A percentile compares a stretch with the other conserved stretches of the same genome.
These are phyloP conservation scores for Discostella pseudostelligera DNA, from an alignment of 108 stramenopile genomes.

Conservation along the genomic window DNA sequence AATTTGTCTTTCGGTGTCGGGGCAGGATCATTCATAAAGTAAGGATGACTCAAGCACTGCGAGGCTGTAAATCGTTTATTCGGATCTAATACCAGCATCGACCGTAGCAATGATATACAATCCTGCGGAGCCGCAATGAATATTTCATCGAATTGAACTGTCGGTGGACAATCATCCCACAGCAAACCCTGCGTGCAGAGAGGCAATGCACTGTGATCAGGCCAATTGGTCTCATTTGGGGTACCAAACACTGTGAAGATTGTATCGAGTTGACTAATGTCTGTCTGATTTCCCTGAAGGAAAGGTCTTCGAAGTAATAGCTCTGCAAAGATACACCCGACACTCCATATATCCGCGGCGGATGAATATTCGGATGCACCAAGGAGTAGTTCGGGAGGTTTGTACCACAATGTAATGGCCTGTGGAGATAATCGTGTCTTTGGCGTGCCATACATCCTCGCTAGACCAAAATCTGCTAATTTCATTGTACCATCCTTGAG, in stretches of 20 bases:
- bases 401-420: slow-evolving; percentile 96
- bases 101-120: slow-evolving; percentile 76
- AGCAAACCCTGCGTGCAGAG: slow-evolving; percentile 64
- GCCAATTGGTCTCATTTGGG: slow-evolving; percentile 87
- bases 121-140: slow-evolving; percentile 86
- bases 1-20: slow-evolving; percentile 84
- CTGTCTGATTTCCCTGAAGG: slow-evolving; percentile 79
- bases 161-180: slow-evolving; percentile 80
- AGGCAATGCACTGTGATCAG: slow-evolving; percentile 77
- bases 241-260: slow-evolving; percentile 91
- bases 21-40: slow-evolving; percentile 86
- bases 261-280: slow-evolving; percentile 80
- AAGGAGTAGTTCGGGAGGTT: slow-evolving; percentile 91
- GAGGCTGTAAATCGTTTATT: slow-evolving; percentile 83
- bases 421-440: slow-evolving; percentile 79
- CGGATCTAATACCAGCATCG: slow-evolving; percentile 82
- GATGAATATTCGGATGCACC: slow-evolving; percentile 89
- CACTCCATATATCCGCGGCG: slow-evolving; percentile 93
- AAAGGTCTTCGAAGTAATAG: slow-evolving; percentile 84
- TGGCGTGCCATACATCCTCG: slow-evolving; percentile 85
- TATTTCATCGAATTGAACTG: slow-evolving; percentile 81
- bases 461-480: slow-evolving; percentile 89
- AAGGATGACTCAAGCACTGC: slow-evolving; percentile 82
- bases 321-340: slow-evolving; percentile 96
- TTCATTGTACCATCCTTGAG: slow-evolving; percentile 88